A percentile compares a stretch with the other conserved stretches of the same genome.
These are phyloP conservation scores for Cymbidium sinense DNA, from an alignment of 106 monocot genomes.

Conservation along the genomic window DNA sequence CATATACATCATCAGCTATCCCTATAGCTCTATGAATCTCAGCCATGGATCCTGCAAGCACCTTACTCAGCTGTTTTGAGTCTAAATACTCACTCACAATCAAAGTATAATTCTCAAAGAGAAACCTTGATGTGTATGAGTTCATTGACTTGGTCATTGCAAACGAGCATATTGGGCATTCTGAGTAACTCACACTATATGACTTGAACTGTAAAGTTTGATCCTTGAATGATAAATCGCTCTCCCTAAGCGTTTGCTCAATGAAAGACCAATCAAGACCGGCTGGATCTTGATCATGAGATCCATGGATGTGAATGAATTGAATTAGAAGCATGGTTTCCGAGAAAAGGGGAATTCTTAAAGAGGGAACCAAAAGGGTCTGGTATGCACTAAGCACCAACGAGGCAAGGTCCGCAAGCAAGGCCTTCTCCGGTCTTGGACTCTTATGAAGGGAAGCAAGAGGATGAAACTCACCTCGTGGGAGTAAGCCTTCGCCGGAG, in stretches of 20 bases:
- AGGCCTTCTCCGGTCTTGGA: constrained; percentile 37
- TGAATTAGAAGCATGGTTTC: constrained; percentile 46
- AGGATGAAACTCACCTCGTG: constrained; percentile 85
- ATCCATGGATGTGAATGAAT: constrained; percentile 67
- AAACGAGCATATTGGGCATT: constrained; percentile 78
- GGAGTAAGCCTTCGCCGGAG: constrained; percentile 84
- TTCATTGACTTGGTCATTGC: constrained; percentile 64
- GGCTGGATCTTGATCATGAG: constrained; percentile 19
- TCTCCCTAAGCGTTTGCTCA: constrained; percentile 47
- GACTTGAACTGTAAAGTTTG: constrained; percentile 53
- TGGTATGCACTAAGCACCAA: constrained; percentile 63
- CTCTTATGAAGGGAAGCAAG: constrained; percentile 58
- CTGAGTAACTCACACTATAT: constrained; percentile 40
- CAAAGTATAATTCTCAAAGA: constrained; percentile 91
- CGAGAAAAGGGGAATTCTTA: constrained; percentile 66
- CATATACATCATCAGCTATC: constrained; percentile 40
- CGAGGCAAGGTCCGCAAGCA: constrained; percentile 66
- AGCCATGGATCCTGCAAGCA: constrained; percentile 58
- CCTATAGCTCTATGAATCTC: constrained; percentile 38
- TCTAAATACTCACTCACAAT: constrained; percentile 92
- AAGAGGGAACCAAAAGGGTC: constrained; percentile 60
- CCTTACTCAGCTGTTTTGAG: constrained; percentile 64
- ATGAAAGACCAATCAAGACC: constrained; percentile 56
- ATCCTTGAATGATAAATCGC: constrained; percentile 37
- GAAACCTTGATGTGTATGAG: constrained; percentile 75